Conservation (phyloP, 129 eudicot species). For the Helichrysum umbraculigerum region DNA sequence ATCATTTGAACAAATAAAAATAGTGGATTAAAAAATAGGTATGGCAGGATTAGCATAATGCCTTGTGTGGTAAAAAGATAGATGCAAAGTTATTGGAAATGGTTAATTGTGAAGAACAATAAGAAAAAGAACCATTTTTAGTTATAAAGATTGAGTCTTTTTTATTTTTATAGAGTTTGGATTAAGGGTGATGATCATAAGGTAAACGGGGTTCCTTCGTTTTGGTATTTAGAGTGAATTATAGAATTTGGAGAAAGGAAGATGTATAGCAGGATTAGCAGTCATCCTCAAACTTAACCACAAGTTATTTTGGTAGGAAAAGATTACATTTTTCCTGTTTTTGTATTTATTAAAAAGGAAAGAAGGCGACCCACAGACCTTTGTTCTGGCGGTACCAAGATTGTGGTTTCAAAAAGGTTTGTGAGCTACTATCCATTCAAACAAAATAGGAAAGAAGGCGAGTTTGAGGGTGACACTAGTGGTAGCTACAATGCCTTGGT, state of each 20-base stretch:
- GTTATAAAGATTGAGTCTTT: neutral
- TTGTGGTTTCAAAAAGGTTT: neutral
- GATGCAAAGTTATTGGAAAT: neutral
- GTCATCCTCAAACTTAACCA: slow-evolving; percentile 10
- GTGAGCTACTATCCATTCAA: neutral
- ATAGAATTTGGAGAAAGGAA: neutral
- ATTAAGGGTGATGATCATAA: neutral
- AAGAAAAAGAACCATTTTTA: neutral
- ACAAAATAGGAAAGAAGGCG: neutral
- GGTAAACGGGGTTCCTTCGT: too few relatives aligned
- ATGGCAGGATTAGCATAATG: too few relatives aligned
- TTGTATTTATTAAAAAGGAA: neutral
- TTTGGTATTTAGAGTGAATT: neutral
- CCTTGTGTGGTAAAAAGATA: too few relatives aligned
- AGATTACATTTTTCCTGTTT: neutral
- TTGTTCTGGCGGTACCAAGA: neutral
- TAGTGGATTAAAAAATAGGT: neutral
- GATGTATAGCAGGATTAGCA: neutral
- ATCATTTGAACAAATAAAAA: neutral
- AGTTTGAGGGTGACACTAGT: slow-evolving; percentile 6
- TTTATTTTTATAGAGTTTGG: neutral
- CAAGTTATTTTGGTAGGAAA: neutral
- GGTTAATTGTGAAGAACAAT: neutral
- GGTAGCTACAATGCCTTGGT: neutral
- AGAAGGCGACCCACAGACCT: neutral